Conservation (phyloP, 2,329 filamentous ascomycete species). For the Neopestalotiopsis rosae region DNA sequence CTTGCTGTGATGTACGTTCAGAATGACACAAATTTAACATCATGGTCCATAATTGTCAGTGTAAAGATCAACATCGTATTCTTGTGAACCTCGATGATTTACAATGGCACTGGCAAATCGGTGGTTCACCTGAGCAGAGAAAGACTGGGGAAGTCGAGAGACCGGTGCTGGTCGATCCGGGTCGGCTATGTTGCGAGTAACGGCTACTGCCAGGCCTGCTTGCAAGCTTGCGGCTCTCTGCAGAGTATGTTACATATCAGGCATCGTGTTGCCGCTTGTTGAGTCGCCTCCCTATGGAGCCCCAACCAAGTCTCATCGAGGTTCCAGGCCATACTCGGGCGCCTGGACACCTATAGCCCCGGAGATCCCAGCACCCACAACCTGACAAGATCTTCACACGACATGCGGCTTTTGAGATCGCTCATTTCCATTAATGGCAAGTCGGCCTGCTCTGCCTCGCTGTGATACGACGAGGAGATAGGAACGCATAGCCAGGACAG, state of each 20-base stretch:
- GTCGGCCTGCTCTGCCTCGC: constrained; percentile 1
- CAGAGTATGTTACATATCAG: constrained; percentile 1
- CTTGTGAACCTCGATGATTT: neutral
- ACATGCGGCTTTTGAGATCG: constrained; percentile 10
- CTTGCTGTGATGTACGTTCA: constrained; percentile 22
- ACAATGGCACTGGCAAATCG: neutral
- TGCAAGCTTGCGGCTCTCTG: constrained; percentile 10
- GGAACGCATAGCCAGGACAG: neutral
- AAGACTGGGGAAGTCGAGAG: constrained; percentile 5
- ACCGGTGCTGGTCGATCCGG: neutral
- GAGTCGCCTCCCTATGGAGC: constrained; percentile 17
- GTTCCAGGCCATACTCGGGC: constrained; percentile 17
- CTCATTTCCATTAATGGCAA: constrained; percentile 7
- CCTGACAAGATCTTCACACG: constrained; percentile 11
- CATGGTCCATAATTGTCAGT: neutral
- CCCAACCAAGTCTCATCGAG: constrained; percentile 10
- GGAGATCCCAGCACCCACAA: constrained; percentile 13
- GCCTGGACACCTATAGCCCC: constrained; percentile 18
- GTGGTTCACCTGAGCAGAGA: neutral
- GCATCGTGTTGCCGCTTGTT: constrained; percentile 4
- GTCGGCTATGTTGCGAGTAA: constrained; percentile 3
- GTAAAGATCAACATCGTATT: neutral
- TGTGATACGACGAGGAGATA: neutral
- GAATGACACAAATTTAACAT: constrained; percentile 24
- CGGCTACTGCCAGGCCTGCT: neutral